These are phyloP conservation scores for Thermomyces lanuginosus DNA, from an alignment of 2,329 filamentous ascomycete genomes.

Conservation along the genomic window DNA sequence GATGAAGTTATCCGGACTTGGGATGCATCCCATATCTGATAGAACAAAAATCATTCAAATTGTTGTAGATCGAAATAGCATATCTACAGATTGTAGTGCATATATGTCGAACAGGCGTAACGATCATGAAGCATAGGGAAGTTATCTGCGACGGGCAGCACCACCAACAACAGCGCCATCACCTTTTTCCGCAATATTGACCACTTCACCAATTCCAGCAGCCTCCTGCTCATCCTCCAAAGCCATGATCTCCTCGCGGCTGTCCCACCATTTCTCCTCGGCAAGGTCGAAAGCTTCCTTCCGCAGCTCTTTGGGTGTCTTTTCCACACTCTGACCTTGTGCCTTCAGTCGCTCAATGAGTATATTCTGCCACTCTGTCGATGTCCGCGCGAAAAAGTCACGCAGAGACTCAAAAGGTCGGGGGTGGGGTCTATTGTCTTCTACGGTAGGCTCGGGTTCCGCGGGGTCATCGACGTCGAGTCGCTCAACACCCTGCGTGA, in stretches of 20 bases:
- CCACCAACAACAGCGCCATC: conserved; percentile 31
- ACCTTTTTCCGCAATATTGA: conserved; percentile 62
- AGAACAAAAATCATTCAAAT: too few relatives aligned
- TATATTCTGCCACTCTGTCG: conserved; percentile 77
- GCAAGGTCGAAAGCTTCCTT: conserved; percentile 77
- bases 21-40: too few relatives aligned
- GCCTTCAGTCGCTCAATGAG: conserved; percentile 59
- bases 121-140: too few relatives aligned
- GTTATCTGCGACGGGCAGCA: conserved; percentile 30
- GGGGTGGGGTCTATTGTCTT: conserved; percentile 59
- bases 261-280: conserved; percentile 98
- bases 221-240: conserved; percentile 94
- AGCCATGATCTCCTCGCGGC: conserved; percentile 76
- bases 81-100: too few relatives aligned
- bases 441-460: conserved; percentile 32
- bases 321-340: conserved; percentile 39
- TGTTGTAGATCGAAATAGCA: too few relatives aligned
- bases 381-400: conserved; percentile 82
- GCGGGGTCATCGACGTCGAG: conserved; percentile 22
- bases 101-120: too few relatives aligned
- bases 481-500: conserved; percentile 22
- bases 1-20: conserved; percentile 24
- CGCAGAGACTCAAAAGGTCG: conserved; percentile 77
- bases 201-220: conserved; percentile 84
- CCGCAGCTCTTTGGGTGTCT: conserved; percentile 79